These are phyloP conservation scores for Clarireedia sp. DNA, from an alignment of 2,329 filamentous ascomycete genomes.

Conservation along the genomic window DNA sequence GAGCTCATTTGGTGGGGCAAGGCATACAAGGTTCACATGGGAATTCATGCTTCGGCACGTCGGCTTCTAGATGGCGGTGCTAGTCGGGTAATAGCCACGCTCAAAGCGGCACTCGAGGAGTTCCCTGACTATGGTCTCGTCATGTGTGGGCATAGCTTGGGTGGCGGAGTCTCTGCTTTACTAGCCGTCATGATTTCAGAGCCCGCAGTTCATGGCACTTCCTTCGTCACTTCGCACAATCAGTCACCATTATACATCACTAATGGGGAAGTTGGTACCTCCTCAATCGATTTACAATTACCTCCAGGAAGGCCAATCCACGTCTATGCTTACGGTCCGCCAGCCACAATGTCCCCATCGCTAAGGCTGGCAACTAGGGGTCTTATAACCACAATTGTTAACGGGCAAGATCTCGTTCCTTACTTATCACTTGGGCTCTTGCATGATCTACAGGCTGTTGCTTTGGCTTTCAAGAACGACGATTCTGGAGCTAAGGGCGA, in stretches of 20 bases:
- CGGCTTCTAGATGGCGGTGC: slow-evolving; percentile 42
- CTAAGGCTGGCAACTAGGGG: slow-evolving; percentile 63
- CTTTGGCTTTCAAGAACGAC: slow-evolving; percentile 66
- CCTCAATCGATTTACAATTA: slow-evolving; percentile 37
- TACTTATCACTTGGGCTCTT: slow-evolving; percentile 65
- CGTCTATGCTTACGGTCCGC: slow-evolving; percentile 71
- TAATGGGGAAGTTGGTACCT: slow-evolving; percentile 13
- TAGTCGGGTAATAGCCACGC: slow-evolving; percentile 43
- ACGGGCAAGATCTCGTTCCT: slow-evolving; percentile 67
- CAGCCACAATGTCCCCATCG: slow-evolving; percentile 62
- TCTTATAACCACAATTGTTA: slow-evolving; percentile 66
- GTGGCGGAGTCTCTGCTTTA: slow-evolving; percentile 46
- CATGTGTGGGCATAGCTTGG: slow-evolving; percentile 47
- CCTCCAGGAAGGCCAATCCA: slow-evolving; percentile 65
- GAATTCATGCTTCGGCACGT: slow-evolving; percentile 46
- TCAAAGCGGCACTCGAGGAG: slow-evolving; percentile 44
- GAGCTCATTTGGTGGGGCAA: slow-evolving; percentile 40
- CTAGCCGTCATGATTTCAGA: slow-evolving; percentile 47
- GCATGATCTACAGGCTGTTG: slow-evolving; percentile 66
- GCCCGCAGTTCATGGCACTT: slow-evolving; percentile 35
- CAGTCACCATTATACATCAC: slow-evolving; percentile 65
- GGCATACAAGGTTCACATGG: slow-evolving; percentile 47
- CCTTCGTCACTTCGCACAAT: slow-evolving; percentile 53
- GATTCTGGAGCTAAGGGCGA: slow-evolving; percentile 59
- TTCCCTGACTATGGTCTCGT: slow-evolving; percentile 49